Evolutionary conservation across 1,139 yeast genomes (phyloP).

Genomic region (Wickerhamomyces sp.): DNA sequence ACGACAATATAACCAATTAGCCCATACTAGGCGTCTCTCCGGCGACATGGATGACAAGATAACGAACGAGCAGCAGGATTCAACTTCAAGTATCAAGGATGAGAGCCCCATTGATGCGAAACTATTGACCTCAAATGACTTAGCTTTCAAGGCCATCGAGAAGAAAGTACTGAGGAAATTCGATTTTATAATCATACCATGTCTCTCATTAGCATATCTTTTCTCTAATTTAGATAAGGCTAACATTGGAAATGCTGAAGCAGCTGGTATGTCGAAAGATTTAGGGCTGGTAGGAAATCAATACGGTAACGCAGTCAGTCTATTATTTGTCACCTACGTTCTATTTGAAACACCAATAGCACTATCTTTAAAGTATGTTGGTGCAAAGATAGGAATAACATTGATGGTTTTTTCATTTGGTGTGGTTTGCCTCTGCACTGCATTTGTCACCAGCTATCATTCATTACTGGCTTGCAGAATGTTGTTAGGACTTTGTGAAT

Average conservation of each 20-base stretch:
- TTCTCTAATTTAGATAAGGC: constrained; percentile 55
- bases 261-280: constrained; percentile 52
- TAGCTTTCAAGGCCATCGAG: constrained; percentile 30
- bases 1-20: too few species aligned
- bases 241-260: constrained; percentile 56
- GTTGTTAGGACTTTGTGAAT: constrained; percentile 49
- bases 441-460: constrained; percentile 40
- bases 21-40: too few species aligned
- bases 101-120: not conserved
- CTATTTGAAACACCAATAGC: constrained; percentile 52
- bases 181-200: constrained; percentile 49
- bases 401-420: constrained; percentile 42
- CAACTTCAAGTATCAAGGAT: too few species aligned
- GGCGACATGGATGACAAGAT: too few species aligned
- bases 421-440: constrained; percentile 45
- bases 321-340: constrained; percentile 53
- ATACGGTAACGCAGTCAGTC: constrained; percentile 49
- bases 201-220: constrained; percentile 48
- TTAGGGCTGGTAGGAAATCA: constrained; percentile 43
- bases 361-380: constrained; percentile 31
- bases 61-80: too few species aligned
- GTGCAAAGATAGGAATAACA: constrained; percentile 25
- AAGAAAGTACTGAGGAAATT: constrained; percentile 40
- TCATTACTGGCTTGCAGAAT: constrained; percentile 43
- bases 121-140: constrained; percentile 4